A percentile compares a stretch with the other conserved stretches of the same genome.
These are phyloP conservation scores for Cercophora newfieldiana DNA, from an alignment of 495 filamentous ascomycete species.

Conservation along the genomic window DNA sequence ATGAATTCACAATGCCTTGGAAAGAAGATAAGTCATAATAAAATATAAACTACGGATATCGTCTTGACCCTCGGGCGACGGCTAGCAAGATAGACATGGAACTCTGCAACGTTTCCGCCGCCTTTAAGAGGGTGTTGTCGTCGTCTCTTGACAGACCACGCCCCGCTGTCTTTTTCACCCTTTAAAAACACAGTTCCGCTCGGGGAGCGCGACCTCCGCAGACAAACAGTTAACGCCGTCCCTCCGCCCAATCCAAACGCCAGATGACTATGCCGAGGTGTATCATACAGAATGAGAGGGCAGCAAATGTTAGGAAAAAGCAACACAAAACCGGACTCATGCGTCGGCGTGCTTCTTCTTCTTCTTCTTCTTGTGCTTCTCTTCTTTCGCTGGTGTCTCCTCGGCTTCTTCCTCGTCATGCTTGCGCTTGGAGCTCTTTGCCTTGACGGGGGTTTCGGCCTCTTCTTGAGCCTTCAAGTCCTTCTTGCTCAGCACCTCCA, in stretches of 20 bases:
- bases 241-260: conserved; percentile 35
- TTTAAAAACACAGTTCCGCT: conserved; percentile 24
- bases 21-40: neutral
- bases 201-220: conserved; percentile 23
- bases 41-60: neutral
- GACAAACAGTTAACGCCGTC: conserved; percentile 29
- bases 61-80: neutral
- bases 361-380: conserved; percentile 48
- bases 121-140: neutral
- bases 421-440: conserved; percentile 48
- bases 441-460: conserved; percentile 29
- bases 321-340: conserved; percentile 20
- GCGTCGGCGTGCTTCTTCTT: conserved; percentile 47
- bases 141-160: neutral
- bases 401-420: conserved; percentile 31
- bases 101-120: conserved; percentile 4
- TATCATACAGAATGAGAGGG: conserved; percentile 36
- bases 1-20: neutral
- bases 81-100: neutral
- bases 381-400: conserved; percentile 36
- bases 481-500: conserved; percentile 65
- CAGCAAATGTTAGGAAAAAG: conserved; percentile 21
- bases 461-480: conserved; percentile 62
- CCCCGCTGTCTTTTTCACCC: conserved; percentile 23
- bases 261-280: conserved; percentile 34